These are phyloP conservation scores for Protomyces inouyei DNA, from an alignment of 1,139 yeast genomes.

Conservation along the genomic window DNA sequence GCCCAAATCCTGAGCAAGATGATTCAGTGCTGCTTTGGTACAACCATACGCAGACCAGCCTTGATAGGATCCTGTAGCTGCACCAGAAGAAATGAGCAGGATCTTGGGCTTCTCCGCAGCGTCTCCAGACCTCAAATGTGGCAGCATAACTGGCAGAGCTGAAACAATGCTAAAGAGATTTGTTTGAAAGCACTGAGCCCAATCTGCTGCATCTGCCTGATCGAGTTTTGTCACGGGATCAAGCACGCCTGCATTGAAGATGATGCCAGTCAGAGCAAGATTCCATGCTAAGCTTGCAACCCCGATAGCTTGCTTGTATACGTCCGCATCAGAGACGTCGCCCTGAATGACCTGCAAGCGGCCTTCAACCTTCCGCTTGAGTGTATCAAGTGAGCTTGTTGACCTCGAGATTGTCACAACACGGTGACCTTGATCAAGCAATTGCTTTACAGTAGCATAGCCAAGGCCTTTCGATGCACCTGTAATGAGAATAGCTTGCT, in stretches of 20 bases:
- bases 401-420: constrained; percentile 75
- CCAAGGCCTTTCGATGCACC: constrained; percentile 47
- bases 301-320: constrained; percentile 41
- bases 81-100: constrained; percentile 82
- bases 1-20: constrained; percentile 60
- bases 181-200: constrained; percentile 66
- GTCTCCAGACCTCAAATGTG: constrained; percentile 46
- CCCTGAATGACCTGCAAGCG: constrained; percentile 48
- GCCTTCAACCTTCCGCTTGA: constrained; percentile 16
- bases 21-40: constrained; percentile 84
- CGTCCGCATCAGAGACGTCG: constrained; percentile 53
- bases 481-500: constrained; percentile 32
- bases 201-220: constrained; percentile 48
- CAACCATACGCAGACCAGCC: constrained; percentile 92
- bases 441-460: constrained; percentile 55
- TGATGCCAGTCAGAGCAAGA: constrained; percentile 65
- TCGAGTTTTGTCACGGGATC: constrained; percentile 68
- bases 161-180: constrained; percentile 74
- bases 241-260: constrained; percentile 84
- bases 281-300: constrained; percentile 48
- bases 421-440: constrained; percentile 39
- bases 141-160: constrained; percentile 55
- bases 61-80: constrained; percentile 47
- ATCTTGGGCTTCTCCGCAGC: constrained; percentile 46
- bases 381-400: constrained; percentile 6